A percentile compares a stretch with the other conserved stretches of the same genome.
Conservation (phyloP, 2,329 filamentous ascomycete genomes). For the Fusarium hainanense region DNA sequence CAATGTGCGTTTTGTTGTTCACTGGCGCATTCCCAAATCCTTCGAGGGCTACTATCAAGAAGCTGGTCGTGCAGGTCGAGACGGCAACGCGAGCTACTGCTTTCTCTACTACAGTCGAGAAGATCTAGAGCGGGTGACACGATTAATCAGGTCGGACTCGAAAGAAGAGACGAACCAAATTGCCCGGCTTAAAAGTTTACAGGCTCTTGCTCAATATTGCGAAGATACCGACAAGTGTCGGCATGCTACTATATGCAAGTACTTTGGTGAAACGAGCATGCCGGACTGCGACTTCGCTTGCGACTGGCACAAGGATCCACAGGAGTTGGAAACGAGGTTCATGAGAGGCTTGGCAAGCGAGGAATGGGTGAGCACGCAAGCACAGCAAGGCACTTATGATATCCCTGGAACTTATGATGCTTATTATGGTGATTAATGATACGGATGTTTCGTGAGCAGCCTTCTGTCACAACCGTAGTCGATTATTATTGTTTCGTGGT, state of each 20-base stretch:
- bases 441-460: background rate
- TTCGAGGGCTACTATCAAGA: slow-evolving; percentile 98
- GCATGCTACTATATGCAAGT: slow-evolving; percentile 78
- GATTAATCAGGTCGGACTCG: slow-evolving; percentile 61
- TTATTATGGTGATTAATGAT: slow-evolving; percentile 60
- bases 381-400: slow-evolving; percentile 66
- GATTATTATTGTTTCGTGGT: background rate
- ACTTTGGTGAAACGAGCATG: slow-evolving; percentile 75
- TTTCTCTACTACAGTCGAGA: slow-evolving; percentile 92
- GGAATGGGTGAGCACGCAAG: slow-evolving; percentile 73
- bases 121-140: slow-evolving; percentile 80
- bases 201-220: slow-evolving; percentile 81
- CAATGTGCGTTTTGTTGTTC: slow-evolving; percentile 91
- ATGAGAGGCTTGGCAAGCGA: slow-evolving; percentile 66
- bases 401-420: slow-evolving; percentile 58
- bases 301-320: slow-evolving; percentile 79
- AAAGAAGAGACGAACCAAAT: slow-evolving; percentile 57
- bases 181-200: slow-evolving; percentile 70
- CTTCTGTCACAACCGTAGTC: background rate
- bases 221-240: slow-evolving; percentile 79
- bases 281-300: slow-evolving; percentile 79
- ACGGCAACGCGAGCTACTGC: slow-evolving; percentile 87
- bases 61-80: slow-evolving; percentile 88
- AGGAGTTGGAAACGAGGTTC: slow-evolving; percentile 68
- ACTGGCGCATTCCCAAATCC: slow-evolving; percentile 93